These are phyloP conservation scores for Sporothrix dimorphospora DNA, from an alignment of 2,329 filamentous ascomycete genomes.

Conservation along the genomic window DNA sequence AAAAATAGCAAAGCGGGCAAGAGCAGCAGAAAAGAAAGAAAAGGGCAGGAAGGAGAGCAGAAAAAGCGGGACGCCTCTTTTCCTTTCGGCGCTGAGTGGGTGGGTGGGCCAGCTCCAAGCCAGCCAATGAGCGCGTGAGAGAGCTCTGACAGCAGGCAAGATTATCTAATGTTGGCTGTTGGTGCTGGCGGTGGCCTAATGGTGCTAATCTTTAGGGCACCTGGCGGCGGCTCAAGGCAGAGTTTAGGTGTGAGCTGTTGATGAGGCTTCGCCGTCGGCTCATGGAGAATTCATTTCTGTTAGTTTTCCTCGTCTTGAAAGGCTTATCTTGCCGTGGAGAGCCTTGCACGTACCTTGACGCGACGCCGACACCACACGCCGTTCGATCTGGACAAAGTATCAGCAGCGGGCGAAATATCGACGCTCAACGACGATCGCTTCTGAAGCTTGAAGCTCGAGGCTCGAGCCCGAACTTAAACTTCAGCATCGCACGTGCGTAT, in stretches of 20 bases:
- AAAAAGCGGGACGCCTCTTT: constrained; percentile 15
- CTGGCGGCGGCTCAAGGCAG: constrained; percentile 11
- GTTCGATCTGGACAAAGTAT: background rate
- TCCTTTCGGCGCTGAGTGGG: constrained; percentile 24
- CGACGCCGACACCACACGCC: background rate
- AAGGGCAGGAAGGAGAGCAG: constrained; percentile 18
- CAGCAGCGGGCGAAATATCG: background rate
- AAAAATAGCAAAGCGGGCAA: constrained; percentile 25
- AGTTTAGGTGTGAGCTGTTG: background rate
- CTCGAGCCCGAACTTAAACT: background rate
- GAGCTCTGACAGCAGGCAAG: background rate
- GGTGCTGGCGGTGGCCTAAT: background rate
- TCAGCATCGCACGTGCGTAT: background rate
- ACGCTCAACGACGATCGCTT: background rate
- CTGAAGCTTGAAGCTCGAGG: background rate
- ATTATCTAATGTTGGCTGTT: constrained; percentile 8
- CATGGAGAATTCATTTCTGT: background rate
- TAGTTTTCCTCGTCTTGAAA: background rate
- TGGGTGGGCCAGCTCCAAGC: background rate
- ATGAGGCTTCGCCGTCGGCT: constrained; percentile 5
- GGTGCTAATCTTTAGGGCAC: constrained; percentile 13
- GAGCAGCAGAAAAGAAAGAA: constrained; percentile 12
- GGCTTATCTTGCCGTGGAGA: background rate
- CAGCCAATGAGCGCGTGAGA: constrained; percentile 4
- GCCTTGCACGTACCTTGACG: background rate